Base-by-base conservation (phyloP, 2,329 filamentous ascomycete species). In the Gaeumannomyces tritici region DNA sequence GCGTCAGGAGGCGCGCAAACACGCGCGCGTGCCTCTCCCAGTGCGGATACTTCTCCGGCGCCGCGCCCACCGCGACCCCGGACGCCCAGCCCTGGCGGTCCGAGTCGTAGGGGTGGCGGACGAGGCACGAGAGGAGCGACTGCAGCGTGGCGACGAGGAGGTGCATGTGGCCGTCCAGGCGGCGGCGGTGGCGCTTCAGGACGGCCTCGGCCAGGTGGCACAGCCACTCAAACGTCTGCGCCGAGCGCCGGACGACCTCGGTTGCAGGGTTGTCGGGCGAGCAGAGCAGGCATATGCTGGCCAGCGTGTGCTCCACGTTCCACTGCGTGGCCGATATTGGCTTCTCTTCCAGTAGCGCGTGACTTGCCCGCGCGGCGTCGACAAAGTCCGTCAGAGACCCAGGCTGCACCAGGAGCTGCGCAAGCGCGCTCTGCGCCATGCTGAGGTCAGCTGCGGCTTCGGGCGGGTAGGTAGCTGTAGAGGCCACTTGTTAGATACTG, bases 91-190 rank as follows among this genome's bases (percentile, higher is more conserved):
- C 57, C n/a, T 61, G 47, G 33, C 4, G 63, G 59, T 27, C 64
- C 55, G 12, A 31, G 28, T 65, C 66, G 42, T 73, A 70, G 8
- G 76, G 73, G 13, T 77, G 72, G 2, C 74, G 67, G 42, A 87
- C 74, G 24, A 88, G 77, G 47, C 77, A 77, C 27, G 74, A 73
- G 47, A 88, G 77, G n/a, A 88, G 79, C 4, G 79, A 73, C 67
- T 86, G 81, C 63, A 88, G 73, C 2, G 78, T 73, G 47, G 78
- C 73, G 58, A 86, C 72, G 6, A 87, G 75, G 57, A 87, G 73
- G 68, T 86, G 85, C 67, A 85, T 84, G 65, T 85, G 85, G 2
- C 84, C 84, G 67, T 86, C 81, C 1, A 88, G 75, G 12, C 85
- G 83, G 56, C 84, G 76, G 5, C 85, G 77, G 70, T 88, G 83